Base-by-base conservation (phyloP, 768 basidiomycete genomes). In the Tulasnella sp. region DNA sequence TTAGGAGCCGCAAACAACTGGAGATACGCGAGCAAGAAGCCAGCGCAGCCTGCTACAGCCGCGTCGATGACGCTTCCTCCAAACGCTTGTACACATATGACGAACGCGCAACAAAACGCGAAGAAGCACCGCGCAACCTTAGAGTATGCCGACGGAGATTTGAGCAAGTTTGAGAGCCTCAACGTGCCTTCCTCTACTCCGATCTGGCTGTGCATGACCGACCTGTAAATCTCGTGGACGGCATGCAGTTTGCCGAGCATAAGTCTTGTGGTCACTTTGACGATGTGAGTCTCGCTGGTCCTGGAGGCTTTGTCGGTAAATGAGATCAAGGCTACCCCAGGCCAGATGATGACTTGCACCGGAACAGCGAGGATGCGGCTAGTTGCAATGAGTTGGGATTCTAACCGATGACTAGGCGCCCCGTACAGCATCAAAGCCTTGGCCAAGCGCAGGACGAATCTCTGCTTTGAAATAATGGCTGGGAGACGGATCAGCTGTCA, bases 331-430 rank as follows among this genome's bases (percentile, higher is more conserved):
- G 87, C 74, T 62, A 51, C 30, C 19, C 42, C 53, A 2, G 59
- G 88, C 11, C 89, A 73, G 70, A 91, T 86, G 46, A 93, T 85
- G 68, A 92, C 92, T 68, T 93, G 90, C 46, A 89, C 88, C 69
- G 90, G 83, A 56, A 96, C 80, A 66, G 92, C 90, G 17, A 97
- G 82, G 57, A 92, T 91, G 15, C 83, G 79, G 0, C 92, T 88
- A 4, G 89, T 89, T 9, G 91, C 85, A 29, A 85, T 76, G 42
- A 97, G 81, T 68, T 96, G 93, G 2, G 90, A 85, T 70, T 94
- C 92, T 60, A 97, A 87, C 29, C 93, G 82, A 72, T 97, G 93
- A n/a, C 89, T 90, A 0, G 92, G 91, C 15, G 92, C 88, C 4
- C 92, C 91, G 67, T 88, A 93, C 9, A 83, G 83, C 87, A 97